Evolutionary conservation across 495 filamentous ascomycete genomes (phyloP).

Genomic region (Cenococcum geophilum): DNA sequence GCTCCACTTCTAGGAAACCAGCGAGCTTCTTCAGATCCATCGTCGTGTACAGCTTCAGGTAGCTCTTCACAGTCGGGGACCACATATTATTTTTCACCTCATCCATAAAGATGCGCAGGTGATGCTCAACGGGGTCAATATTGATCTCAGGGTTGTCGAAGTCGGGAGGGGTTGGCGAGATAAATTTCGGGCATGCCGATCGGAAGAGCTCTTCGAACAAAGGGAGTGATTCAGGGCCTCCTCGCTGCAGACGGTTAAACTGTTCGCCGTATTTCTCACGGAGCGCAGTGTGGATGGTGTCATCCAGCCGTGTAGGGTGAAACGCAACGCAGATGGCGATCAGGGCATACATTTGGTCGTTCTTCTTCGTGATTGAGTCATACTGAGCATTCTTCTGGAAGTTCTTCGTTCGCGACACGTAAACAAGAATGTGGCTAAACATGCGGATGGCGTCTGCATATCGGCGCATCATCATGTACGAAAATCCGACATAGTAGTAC

Average conservation of each 20-base stretch:
- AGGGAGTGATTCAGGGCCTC: conserved; percentile 87
- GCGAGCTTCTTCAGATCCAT: conserved; percentile 99
- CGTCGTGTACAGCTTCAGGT: conserved; percentile 97
- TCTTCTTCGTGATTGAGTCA: conserved; percentile 98
- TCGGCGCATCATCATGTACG: conserved; percentile 99
- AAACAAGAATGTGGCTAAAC: conserved; percentile 99
- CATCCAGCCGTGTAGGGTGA: conserved; percentile 90
- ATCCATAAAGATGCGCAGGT: conserved; percentile 95
- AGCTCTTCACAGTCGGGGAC: conserved; percentile 91
- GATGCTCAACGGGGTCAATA: conserved; percentile 95
- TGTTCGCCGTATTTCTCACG: conserved; percentile 99
- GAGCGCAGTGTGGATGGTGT: conserved; percentile 96
- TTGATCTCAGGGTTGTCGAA: conserved; percentile 93
- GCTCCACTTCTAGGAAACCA: conserved; percentile 89
- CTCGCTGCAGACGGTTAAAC: conserved; percentile 88
- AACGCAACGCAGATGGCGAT: conserved; percentile 98
- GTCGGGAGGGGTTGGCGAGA: conserved; percentile 92
- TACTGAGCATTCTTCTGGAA: conserved; percentile 98
- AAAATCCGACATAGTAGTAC: conserved; percentile 99
- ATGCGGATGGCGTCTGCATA: conserved; percentile 98
- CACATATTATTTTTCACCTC: conserved; percentile 97
- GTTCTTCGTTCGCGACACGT: conserved; percentile 98
- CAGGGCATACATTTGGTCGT: conserved; percentile 98
- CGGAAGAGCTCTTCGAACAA: conserved; percentile 97
- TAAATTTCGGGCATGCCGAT: conserved; percentile 95